Base-by-base conservation (phyloP, 129 eudicot species). In the Helichrysum umbraculigerum region DNA sequence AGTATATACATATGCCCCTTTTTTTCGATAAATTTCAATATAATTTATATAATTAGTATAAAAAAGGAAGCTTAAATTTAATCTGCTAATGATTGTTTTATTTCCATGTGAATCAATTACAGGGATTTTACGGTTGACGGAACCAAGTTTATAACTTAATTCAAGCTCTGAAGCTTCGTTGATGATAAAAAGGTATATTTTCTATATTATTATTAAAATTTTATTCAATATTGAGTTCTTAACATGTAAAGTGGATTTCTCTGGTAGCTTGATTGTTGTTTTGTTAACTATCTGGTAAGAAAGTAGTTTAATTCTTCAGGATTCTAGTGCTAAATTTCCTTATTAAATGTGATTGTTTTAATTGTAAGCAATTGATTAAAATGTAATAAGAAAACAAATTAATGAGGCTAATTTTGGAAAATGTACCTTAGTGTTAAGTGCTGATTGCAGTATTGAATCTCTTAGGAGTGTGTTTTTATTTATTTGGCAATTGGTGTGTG, bases 351-450 rank as follows among this genome's bases (percentile, higher is more conserved):
- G 10, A 37, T 33, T 66, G 54, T 30, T 66, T 12, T 25, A 25
- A 47, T 64, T 14, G 73, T 32, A 76, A 52, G 66, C 51, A 77
- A 32, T 56, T 15, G 12, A 39, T 50, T 33, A 37, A 65, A 10
- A 51, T 6, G 3, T 19, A 6, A 56, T 14, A 15, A 25, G 6
- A 52, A 54, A 76, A 22, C 42, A 17, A 37, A 67, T 60, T 52
- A 28, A 70, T 42, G 76, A 78, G 61, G 77, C 35, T 70, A 63
- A 70, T 30, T 39, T 33, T 71, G 72, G 66, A 34, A 47, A 78
- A 71, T 78, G 82, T 78, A 78, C 65, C 76, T 70, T 70, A 9
- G 39, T 70, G 71, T 28, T 70, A 33, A 42, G n/a, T 70, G 71
- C 35, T 5, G 33, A 11, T 22, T 14, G 47, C 47, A 41, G 10